Evolutionary conservation across 306 rosid genomes (phyloP).

Genomic region (Sicyos baderoa): DNA sequence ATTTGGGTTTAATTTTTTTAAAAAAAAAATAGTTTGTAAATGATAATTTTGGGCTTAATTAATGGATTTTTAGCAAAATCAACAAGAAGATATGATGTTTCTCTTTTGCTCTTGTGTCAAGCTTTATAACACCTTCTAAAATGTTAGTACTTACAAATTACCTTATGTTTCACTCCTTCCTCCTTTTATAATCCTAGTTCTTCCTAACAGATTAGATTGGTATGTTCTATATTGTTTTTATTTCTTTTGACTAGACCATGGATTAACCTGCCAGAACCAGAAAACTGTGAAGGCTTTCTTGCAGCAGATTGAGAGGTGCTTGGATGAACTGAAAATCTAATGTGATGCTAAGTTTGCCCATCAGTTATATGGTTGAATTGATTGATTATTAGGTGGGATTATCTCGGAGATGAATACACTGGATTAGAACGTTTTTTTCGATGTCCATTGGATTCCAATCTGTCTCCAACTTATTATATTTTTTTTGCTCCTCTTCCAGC

Average conservation of each 20-base stretch:
- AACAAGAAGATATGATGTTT: background rate
- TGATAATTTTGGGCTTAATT: background rate
- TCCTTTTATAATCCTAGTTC: slow-evolving; percentile 9
- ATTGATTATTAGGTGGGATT: slow-evolving; percentile 12
- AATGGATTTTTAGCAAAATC: background rate
- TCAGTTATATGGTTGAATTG: slow-evolving; percentile 8
- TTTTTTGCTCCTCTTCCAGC: background rate
- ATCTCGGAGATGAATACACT: slow-evolving; percentile 10
- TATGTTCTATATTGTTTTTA: slow-evolving; percentile 6
- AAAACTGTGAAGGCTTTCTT: slow-evolving; percentile 17
- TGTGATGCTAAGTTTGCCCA: slow-evolving; percentile 7
- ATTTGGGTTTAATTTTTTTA: background rate
- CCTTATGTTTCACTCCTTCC: background rate
- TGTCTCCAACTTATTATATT: background rate
- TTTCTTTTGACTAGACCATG: slow-evolving; percentile 18
- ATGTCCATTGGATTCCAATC: slow-evolving; percentile 2
- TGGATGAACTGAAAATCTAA: slow-evolving; percentile 19
- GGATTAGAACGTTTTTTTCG: slow-evolving; percentile 11
- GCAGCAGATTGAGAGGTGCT: slow-evolving; percentile 16
- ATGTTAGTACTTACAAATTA: background rate
- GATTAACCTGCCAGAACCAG: slow-evolving; percentile 21
- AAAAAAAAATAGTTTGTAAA: background rate
- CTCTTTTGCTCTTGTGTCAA: background rate
- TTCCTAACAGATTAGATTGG: slow-evolving; percentile 13
- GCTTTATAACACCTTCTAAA: background rate